Percentiles rank a stretch among this genome's conserved stretches.
Evolutionary conservation across 78 protist species (phyloP).

Genomic region (Andalucia godoyi): DNA sequence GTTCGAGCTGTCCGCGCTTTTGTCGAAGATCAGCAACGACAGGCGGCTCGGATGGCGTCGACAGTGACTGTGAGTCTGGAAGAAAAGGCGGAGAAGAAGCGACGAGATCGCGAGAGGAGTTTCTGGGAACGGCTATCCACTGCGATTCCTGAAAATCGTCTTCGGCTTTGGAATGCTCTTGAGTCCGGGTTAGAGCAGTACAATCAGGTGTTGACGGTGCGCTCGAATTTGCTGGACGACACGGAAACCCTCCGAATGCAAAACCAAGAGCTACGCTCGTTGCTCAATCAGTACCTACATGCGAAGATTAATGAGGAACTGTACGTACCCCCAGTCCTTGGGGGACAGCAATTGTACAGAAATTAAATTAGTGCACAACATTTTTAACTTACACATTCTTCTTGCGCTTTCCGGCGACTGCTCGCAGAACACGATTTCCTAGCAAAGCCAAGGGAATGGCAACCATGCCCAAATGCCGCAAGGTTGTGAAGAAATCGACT

Average conservation of each 20-base stretch:
- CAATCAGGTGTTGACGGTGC: background rate
- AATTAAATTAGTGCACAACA: no score
- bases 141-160: conserved; percentile 4
- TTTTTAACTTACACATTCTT: no score
- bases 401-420: no score
- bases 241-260: conserved; percentile 25
- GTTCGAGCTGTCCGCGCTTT: conserved; percentile 6
- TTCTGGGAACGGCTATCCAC: conserved; percentile 9
- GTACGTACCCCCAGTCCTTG: conserved; percentile 39
- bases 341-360: no score
- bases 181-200: conserved; percentile 23
- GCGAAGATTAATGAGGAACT: conserved; percentile 45
- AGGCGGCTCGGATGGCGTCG: background rate
- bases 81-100: background rate
- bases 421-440: no score
- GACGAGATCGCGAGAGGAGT: conserved; percentile 13
- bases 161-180: conserved; percentile 13
- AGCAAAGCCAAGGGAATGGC: no score
- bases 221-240: conserved; percentile 1
- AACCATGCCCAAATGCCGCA: no score
- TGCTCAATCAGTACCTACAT: conserved; percentile 43
- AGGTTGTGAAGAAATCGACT: no score
- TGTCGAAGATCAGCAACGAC: conserved; percentile 12
- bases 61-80: background rate
- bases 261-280: conserved; percentile 56